These are phyloP conservation scores for Lophiotrema nucula DNA, from an alignment of 495 filamentous ascomycete genomes.

Conservation along the genomic window DNA sequence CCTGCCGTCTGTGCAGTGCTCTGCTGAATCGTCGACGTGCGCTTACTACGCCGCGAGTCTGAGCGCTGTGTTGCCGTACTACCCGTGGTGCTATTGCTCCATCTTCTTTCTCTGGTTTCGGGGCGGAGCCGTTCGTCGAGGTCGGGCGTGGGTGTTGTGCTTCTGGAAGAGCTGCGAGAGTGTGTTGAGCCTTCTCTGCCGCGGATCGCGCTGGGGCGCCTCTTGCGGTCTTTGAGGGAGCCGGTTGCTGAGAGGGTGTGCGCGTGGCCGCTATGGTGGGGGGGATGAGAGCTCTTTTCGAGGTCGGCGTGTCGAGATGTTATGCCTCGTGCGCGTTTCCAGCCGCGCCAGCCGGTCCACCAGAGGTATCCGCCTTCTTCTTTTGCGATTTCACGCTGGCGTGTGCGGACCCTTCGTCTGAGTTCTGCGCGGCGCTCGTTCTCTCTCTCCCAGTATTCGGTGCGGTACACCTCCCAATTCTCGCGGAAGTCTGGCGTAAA, in stretches of 20 bases:
- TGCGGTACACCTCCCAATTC: constrained; percentile 91
- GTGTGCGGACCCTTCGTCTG: constrained; percentile 63
- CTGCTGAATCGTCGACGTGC: neutral
- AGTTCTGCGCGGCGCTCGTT: constrained; percentile 81
- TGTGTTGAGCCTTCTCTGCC: constrained; percentile 26
- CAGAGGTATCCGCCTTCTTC: constrained; percentile 76
- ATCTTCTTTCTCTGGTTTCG: constrained; percentile 27
- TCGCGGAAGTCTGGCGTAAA: constrained; percentile 95
- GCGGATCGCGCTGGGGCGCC: constrained; percentile 21
- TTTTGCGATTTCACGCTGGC: constrained; percentile 63
- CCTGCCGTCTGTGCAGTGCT: neutral
- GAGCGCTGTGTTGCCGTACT: constrained; percentile 21
- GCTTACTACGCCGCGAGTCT: constrained; percentile 20
- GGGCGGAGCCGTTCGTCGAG: constrained; percentile 22
- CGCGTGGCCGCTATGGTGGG: too few species aligned
- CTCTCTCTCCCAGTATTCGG: constrained; percentile 95
- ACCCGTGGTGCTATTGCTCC: constrained; percentile 35
- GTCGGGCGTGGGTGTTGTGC: constrained; percentile 30
- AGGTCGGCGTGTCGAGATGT: constrained; percentile 7
- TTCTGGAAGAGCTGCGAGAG: constrained; percentile 28
- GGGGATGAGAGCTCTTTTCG: constrained; percentile 20
- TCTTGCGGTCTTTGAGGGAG: constrained; percentile 13
- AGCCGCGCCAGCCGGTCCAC: constrained; percentile 69
- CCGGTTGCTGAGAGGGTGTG: constrained; percentile 11
- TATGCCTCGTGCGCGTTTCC: constrained; percentile 38